Evolutionary conservation across 495 filamentous ascomycete genomes (phyloP).

Genomic region (Neurospora cerealis): DNA sequence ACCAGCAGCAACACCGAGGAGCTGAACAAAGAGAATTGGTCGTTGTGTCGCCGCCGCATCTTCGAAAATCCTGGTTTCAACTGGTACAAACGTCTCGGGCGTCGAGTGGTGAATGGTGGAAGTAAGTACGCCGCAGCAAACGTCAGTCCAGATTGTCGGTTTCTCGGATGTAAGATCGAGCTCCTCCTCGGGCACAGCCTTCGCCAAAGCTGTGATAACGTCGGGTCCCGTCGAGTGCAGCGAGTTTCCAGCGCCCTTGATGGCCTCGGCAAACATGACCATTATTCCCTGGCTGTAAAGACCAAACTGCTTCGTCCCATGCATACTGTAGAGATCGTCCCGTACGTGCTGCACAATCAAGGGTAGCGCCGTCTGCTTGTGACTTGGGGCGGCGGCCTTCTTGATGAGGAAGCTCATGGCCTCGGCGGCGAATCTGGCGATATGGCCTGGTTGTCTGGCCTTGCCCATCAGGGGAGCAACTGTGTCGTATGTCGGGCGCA

Average conservation of each 20-base stretch:
- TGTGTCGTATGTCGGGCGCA: conserved; percentile 71
- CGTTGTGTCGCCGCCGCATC: conserved; percentile 26
- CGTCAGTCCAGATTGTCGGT: conserved; percentile 41
- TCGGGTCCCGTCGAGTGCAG: conserved; percentile 71
- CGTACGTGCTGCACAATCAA: conserved; percentile 59
- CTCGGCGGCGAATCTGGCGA: conserved; percentile 86
- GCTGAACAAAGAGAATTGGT: conserved; percentile 42
- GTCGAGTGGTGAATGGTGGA: conserved; percentile 75
- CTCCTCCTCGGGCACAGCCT: conserved; percentile 40
- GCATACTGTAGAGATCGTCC: conserved; percentile 49
- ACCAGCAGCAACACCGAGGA: conserved; percentile 58
- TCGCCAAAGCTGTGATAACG: conserved; percentile 56
- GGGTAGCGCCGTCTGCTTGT: conserved; percentile 62
- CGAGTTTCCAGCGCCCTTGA: conserved; percentile 68
- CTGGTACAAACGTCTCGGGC: conserved; percentile 52
- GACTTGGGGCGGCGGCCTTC: conserved; percentile 68
- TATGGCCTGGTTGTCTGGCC: conserved; percentile 68
- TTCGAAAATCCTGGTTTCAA: conserved; percentile 47
- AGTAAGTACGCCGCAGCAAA: conserved; percentile 64
- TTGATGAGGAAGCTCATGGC: conserved; percentile 87
- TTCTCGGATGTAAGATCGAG: conserved; percentile 27
- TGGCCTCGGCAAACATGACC: conserved; percentile 79
- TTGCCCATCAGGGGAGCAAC: conserved; percentile 82
- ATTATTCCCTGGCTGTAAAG: conserved; percentile 81
- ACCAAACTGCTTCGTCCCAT: conserved; percentile 37